Evolutionary conservation across 345 rosid genomes (phyloP), one percentile per base, ranked within the genome.

Genomic region (Microthlaspi erraticum): DNA sequence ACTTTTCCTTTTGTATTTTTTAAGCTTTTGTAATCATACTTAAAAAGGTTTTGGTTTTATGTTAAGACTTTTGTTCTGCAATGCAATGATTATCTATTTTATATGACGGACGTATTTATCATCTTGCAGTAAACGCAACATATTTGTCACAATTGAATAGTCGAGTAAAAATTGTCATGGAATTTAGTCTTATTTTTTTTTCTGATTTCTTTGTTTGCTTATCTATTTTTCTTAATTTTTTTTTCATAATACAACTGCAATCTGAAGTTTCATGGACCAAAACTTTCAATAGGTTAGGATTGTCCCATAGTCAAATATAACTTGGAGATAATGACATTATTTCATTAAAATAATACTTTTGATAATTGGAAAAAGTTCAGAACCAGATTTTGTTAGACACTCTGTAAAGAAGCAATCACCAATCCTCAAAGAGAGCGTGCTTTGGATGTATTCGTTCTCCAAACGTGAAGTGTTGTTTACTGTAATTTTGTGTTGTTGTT

Each of bases 381-480:
- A 44, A 44, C 19, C 9, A 14, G 50, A 17, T 45, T 16, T 16
- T 45, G 50, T 45, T 45, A 14, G 19, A 45, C 20, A 8, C 50
- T 16, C 50, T 16, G 50, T 45, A 16, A 44, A 45, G 50, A 14
- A 19, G 19, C 10, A 44, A 44, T 14, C 23, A 17, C 50, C 23
- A 17, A 16, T 29, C 52, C 45, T 16, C 5, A 20, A 20, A 33
- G 32, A 18, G 13, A 48, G 36, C 4, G 3, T 36, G 29, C 17
- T 60, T 58, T 60, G 67, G 60, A 60, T 39, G 20, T 70, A 60
- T 60, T 70, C 60, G 23, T 50, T 17, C 67, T 60, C 16, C 68
- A 71, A 32, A 51, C 52, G 54, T 61, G 14, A 43, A 26, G 0
- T 26, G 29, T 26, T 26, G 29, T 26, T 26, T 26, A 26, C 3